Base-by-base conservation (phyloP, 805 yeast genomes). In the Wickerhamomyces bovis region DNA sequence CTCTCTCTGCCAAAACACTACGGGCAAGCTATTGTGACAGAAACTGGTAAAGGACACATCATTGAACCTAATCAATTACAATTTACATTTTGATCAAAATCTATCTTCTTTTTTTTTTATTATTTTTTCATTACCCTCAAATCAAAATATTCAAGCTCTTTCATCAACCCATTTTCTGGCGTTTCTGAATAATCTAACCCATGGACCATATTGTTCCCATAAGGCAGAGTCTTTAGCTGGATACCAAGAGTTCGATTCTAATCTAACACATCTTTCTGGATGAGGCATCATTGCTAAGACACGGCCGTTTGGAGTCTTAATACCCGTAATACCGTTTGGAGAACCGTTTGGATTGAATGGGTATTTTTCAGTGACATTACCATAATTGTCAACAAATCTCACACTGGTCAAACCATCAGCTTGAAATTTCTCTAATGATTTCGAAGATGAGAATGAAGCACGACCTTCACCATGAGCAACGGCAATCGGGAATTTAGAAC, bases 391-490 rank as follows among this genome's bases (percentile, higher is more conserved):
- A 47, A 90, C 88, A 62, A 80, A 94, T 64, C 88, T 80, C 45
- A 89, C 77, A 42, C 84, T 85, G 39, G 79, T 76, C 52, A 85
- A 73, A 16, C 78, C 79, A 45, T 69, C 65, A 19, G 68, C 57
- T 49, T 72, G 70, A 62, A 89, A 83, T 10, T 64, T 60, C 30
- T 70, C 67, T 51, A 77, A 65, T 48, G 74, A 70, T 22, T 67
- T 72, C 10, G 67, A 71, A 26, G 66, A 51, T 39, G 69, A 69
- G 65, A 92, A 94, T 39, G 74, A 68, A 13, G 97, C 98, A 58
- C 88, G 79, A 60, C 99, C 99, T 72, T 94, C 99, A 57, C 99
- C 99, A 64, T 94, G 99, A 4, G 99, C 99, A 55, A 94, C 98
- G 19, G 95, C 97, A 68, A 94, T 89, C 45, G 99, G 99, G 60